Evolutionary conservation across 176 grass and related monocot species (phyloP), one percentile per base, ranked within the genome.

Genomic region (Melocanna baccifera): DNA sequence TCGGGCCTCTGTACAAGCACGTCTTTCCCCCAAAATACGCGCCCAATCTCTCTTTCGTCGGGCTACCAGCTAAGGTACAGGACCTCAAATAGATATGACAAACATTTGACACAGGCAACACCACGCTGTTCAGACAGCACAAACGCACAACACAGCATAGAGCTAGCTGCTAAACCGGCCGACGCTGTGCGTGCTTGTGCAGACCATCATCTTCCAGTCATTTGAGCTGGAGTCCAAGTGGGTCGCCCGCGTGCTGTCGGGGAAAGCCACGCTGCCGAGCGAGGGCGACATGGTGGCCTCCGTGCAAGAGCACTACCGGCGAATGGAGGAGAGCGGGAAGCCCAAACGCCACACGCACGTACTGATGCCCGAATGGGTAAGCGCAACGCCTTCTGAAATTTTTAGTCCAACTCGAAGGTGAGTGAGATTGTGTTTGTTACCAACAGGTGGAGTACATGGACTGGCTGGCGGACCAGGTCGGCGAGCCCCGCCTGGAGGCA

Each of bases 1-100:
- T 93, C 12, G 68, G 88, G 41, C 88, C 86, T 46, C 63, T 88
- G 40, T 93, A 93, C 83, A 75, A 67, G 82, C 85, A 93, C 57
- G 59, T 86, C 63, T 93, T 88, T 55, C 83, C 88, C 6, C 42
- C 83, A 0, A 89, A 77, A 39, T 76, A 77, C 20, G 88, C 88
- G 12, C 88, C 83, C 0, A 64, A 22, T 9, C 77, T 89, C 71
- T 86, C 72, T 37, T 90, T 90, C 56, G 32, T 90, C 55, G 88
- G 88, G 46, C 64, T 90, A 5, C 78, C 88, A 8, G 8, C 0
- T 12, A 90, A 78, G 88, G 88, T 75, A 64, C 23, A 19, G 3
- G 52, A 5, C 28, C 14, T 13, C 26, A 37, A 9, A 61, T 46
- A 6, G 55, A 19, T 13, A 29, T 0, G 7, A 51, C 2, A 63